Evolutionary conservation across 2,329 filamentous ascomycete species (phyloP), one percentile per base, ranked within the genome.

Genomic region (Byssoonygena ceratinophila): DNA sequence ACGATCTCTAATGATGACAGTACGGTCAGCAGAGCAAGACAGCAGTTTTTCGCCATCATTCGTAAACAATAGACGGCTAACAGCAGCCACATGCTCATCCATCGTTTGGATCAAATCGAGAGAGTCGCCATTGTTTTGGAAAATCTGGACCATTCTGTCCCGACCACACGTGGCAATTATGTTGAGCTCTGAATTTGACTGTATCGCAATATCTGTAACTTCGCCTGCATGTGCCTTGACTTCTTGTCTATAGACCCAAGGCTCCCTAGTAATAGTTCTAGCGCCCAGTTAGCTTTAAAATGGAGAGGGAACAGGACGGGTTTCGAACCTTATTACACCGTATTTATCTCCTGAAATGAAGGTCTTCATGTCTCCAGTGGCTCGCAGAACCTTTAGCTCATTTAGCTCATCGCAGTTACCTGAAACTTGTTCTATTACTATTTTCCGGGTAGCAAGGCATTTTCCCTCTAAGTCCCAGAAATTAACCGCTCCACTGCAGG

Each of bases 101-200:
- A 97, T 79, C 0, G 92, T 98, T 66, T 98, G 92, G 48, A 95
- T 79, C 53, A 96, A 79, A 54, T 85, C 79, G 67, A 94, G 84
- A 2, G 69, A 70, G 1, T 80, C 77, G 11, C 69, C 73, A 1
- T 71, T 70, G 22, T 75, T 74, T 55, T 80, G 76, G 64, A 96
- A 97, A n/a, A 98, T 72, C 66, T 98, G 92, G 0, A 91, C 80
- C n/a, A 85, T 95, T 47, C 92, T 83, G 68, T 98, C 92, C 58
- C 92, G 79, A 32, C 88, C 87, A 64, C 85, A 90, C 9, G 84
- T 89, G 16, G 87, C 91, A 59, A 97, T 75, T 43, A 95, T 73
- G 32, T 81, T 77, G 44, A 72, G 75, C 1, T 77, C 73, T 0
- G 77, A 74, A 41, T 76, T 75, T 59, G 87, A 80, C 60, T 82